Evolutionary conservation across 495 filamentous ascomycete genomes (phyloP), one percentile per base, ranked within the genome.

Genomic region (Apodospora peruviana): DNA sequence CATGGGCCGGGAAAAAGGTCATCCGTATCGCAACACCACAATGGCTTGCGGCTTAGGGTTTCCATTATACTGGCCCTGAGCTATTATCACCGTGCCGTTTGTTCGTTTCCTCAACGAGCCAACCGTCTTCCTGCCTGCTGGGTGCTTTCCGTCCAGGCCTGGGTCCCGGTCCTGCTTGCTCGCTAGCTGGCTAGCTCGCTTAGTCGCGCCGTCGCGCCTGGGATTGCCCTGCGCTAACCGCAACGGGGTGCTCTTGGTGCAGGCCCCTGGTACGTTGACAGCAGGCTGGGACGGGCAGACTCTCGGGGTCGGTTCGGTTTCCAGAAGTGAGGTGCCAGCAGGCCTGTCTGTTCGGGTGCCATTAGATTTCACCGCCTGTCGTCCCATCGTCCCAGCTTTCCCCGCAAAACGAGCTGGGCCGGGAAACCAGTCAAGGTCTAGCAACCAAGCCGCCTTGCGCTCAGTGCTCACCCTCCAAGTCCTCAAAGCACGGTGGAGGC

Each of bases 341-440:
- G 7, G 27, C 27, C 27, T 32, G 27, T 14, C 27, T 32, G 7
- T 32, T 14, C 14, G 27, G 27, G 27, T 7, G 7, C 27, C 27
- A 14, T 32, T 32, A n/a, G n/a, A n/a, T n/a, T 7, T 32, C 27
- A 32, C 27, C 27, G 27, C 27, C 27, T 32, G 27, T 32, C 27
- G 14, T 32, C 36, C 27, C 7, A 18, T 11, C 9, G 36, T 38
- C 36, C 48, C 43, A 52, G 49, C 35, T 52, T 52, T 52, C 49
- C 49, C 49, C 49, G 49, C 49, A 52, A 52, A 48, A 41, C 11
- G 20, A 40, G 29, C 22, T 29, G 21, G 7, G 29, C 21, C 36
- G 23, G 24, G 22, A 41, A 41, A 40, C 17, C 45, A 25, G 45
- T 38, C 24, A 45, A 45, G 43, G 32, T 35, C 11, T n/a, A 10